Evolutionary conservation across 2,329 filamentous ascomycete genomes (phyloP).

Genomic region (Tolypocladium inflatum): DNA sequence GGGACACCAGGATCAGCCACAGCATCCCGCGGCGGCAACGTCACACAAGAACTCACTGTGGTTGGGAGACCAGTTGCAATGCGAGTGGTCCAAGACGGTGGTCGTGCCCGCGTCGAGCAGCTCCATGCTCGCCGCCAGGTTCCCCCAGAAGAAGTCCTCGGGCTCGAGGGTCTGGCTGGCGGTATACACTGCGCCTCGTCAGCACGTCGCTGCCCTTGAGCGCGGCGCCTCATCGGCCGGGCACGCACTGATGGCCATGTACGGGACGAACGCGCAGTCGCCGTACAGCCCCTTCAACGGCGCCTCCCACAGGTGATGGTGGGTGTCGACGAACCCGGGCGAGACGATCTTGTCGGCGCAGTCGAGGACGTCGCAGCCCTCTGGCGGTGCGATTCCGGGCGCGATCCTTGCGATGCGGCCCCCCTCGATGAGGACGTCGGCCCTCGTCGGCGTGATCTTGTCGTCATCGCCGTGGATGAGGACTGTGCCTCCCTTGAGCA

Average conservation of each 20-base stretch:
- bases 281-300: slow-evolving; percentile 12
- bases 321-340: slow-evolving; percentile 33
- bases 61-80: not conserved
- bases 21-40: not conserved
- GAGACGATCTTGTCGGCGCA: slow-evolving; percentile 27
- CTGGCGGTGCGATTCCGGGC: not conserved
- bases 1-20: not conserved
- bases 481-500: not conserved
- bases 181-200: not conserved
- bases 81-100: not conserved
- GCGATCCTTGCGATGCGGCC: not conserved
- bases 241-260: not conserved
- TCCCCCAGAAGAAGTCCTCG: not conserved
- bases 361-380: slow-evolving; percentile 22
- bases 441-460: not conserved
- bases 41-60: not conserved
- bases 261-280: not conserved
- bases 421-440: not conserved
- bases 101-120: not conserved
- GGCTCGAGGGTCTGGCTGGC: not conserved
- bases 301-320: slow-evolving; percentile 36
- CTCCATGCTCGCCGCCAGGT: not conserved
- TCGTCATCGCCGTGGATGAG: not conserved
- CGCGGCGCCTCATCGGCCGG: not conserved
- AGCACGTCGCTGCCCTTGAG: not conserved